Evolutionary conservation across 2,329 filamentous ascomycete genomes (phyloP), one percentile per base, ranked within the genome.

Genomic region (Phialocephala sp.): DNA sequence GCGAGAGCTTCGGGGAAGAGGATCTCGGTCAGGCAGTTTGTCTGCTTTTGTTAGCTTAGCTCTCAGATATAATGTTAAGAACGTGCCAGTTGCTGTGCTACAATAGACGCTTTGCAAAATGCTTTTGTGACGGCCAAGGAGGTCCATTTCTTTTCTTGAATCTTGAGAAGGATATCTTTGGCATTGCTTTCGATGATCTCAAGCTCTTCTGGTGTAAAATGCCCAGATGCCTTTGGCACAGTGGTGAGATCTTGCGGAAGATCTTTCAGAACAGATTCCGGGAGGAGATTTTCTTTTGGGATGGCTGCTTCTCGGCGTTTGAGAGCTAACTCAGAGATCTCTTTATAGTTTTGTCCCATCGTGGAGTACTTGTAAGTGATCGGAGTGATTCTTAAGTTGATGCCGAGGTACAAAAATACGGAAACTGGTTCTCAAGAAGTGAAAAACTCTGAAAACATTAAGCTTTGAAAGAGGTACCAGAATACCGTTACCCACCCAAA

Each of bases 11-110:
- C 80, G 11, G 82, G 76, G 69, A 87, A 86, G 62, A 88, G 80
- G 27, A 83, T 81, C 68, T 88, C 85, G 0, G 83, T 86, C 4
- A 89, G 76, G 72, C 87, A 89, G 67, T 88, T 88, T 45, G 84
- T 87, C 84, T 86, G 43, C 39, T 12, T 60, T 45, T 32, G 45
- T 62, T 24, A 56, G 58, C 15, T 24, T 54, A 15, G 8, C 32
- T 41, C n/a, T 12, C 4, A 12, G 11, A 32, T 8, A 2, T n/a
- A 11, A 9, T 24, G 24, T 32, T 1, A 35, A 9, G 12, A 54
- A 68, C 69, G 20, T 75, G 85, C 83, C 70, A 86, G 69, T 74
- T 87, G 84, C 68, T 87, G 84, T 8, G 84, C 84, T 22, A 84
- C 82, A 4, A 82, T 78, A 4, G 84, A 83, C 35, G 82, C 76